Evolutionary conservation across 345 rosid species (phyloP), one percentile per base, ranked within the genome.

Genomic region (Acer yangbiense): DNA sequence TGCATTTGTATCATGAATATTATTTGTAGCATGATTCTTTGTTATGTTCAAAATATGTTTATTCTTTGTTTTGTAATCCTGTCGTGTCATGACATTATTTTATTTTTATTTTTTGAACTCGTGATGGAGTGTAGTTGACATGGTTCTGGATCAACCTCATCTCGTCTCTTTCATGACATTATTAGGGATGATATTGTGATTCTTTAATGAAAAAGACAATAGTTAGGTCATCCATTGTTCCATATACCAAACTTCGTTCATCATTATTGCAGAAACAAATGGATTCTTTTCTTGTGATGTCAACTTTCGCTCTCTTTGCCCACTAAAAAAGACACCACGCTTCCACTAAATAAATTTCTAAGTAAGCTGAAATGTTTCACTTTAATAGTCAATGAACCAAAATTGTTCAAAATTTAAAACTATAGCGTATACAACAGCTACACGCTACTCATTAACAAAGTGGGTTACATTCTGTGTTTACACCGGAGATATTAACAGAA

Each of bases 211-310:
- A 43, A 9, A 43, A 9, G 6, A 35, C 35, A 46, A 29, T 50
- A 44, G 65, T 61, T 35, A 2, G 57, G 68, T 60, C 2, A 62
- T 43, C 7, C 29, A n/a, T 58, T 23, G 25, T 18, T 18, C 25
- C 3, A 58, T 70, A 25, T 27, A 70, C 62, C 23, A 16, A 70
- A 27, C 61, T 52, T 52, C 2, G 7, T 52, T 25, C 16, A 50
- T 17, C 41, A 9, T 46, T 16, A 50, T 10, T 7, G 21, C 12
- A 2, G 21, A 21, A 23, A 41, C 35, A 11, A 54, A 14, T 54
- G n/a, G 13, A 60, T 58, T 10, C 55, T 72, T 72, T 72, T 39
- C 76, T 72, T 39, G 67, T 21, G 21, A 58, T 57, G 39, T 43
- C 16, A 64, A 27, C 41, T 17, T 29, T 27, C 35, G 13, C 44